A percentile compares a stretch with the other conserved stretches of the same genome.
Conservation (phyloP, 495 filamentous ascomycete species). For the Talaromyces trachyspermus region DNA sequence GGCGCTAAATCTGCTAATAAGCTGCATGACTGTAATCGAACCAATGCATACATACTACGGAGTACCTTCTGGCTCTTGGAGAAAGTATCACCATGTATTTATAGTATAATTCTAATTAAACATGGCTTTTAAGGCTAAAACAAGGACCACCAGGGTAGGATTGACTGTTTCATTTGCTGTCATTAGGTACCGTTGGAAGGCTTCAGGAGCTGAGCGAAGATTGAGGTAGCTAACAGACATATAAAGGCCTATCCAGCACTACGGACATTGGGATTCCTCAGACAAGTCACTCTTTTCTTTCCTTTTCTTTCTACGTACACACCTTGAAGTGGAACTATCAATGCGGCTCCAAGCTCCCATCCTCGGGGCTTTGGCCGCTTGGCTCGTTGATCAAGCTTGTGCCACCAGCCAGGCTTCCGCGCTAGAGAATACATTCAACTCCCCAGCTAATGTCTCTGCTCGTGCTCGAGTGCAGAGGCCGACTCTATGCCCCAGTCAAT, state of each 20-base stretch:
- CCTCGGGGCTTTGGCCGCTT: not conserved
- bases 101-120: not conserved
- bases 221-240: not conserved
- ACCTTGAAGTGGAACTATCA: not conserved
- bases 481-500: not conserved
- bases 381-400: not conserved
- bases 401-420: not conserved
- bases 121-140: not conserved
- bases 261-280: not conserved
- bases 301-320: not conserved
- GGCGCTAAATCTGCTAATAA: not conserved
- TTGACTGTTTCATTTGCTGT: not conserved
- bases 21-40: not conserved
- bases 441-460: not conserved
- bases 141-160: not conserved
- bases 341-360: not conserved
- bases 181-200: not conserved
- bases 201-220: not conserved
- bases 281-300: not conserved
- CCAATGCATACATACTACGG: not conserved
- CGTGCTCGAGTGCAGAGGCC: not conserved
- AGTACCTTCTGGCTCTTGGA: not conserved
- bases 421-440: not conserved
- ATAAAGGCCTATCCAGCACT: not conserved
- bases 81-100: not conserved